Evolutionary conservation across 1,139 yeast genomes (phyloP).

Genomic region (Suzukiozyma palmioleophila): DNA sequence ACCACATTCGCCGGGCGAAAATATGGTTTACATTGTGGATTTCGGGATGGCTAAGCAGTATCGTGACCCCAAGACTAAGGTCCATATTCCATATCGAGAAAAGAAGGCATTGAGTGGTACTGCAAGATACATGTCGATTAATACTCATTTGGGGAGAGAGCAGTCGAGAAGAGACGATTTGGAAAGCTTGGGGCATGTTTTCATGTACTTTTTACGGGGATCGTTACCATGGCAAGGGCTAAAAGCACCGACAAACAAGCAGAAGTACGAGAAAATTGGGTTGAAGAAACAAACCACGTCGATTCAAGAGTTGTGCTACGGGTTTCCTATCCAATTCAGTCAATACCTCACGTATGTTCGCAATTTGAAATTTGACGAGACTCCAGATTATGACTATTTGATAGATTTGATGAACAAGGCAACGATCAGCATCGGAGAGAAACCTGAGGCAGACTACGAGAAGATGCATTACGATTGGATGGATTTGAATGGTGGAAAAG

Average conservation of each 20-base stretch:
- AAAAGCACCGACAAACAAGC: conserved; percentile 78
- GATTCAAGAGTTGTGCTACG: conserved; percentile 62
- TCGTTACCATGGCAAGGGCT: conserved; percentile 54
- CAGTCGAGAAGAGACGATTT: conserved; percentile 63
- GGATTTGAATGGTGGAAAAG: conserved; percentile 75
- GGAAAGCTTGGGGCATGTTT: conserved; percentile 62
- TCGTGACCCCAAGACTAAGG: conserved; percentile 56
- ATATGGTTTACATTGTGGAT: conserved; percentile 45
- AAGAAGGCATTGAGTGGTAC: conserved; percentile 62
- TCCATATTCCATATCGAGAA: conserved; percentile 60
- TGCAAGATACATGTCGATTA: conserved; percentile 62
- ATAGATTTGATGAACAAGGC: conserved; percentile 42
- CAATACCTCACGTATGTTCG: conserved; percentile 71
- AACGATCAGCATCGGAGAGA: conserved; percentile 25
- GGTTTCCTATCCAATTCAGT: conserved; percentile 73
- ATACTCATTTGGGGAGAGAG: conserved; percentile 61
- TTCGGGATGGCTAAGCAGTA: conserved; percentile 69
- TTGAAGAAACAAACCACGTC: conserved; percentile 72
- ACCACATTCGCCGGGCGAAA: conserved; percentile 61
- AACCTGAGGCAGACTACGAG: conserved; percentile 34
- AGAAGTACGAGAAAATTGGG: conserved; percentile 79
- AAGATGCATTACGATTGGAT: conserved; percentile 75
- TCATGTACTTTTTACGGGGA: conserved; percentile 60
- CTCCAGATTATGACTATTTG: conserved; percentile 64
- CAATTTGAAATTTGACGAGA: conserved; percentile 68